Base-by-base conservation (phyloP, 495 filamentous ascomycete genomes). In the Schizothecium vesticola region DNA sequence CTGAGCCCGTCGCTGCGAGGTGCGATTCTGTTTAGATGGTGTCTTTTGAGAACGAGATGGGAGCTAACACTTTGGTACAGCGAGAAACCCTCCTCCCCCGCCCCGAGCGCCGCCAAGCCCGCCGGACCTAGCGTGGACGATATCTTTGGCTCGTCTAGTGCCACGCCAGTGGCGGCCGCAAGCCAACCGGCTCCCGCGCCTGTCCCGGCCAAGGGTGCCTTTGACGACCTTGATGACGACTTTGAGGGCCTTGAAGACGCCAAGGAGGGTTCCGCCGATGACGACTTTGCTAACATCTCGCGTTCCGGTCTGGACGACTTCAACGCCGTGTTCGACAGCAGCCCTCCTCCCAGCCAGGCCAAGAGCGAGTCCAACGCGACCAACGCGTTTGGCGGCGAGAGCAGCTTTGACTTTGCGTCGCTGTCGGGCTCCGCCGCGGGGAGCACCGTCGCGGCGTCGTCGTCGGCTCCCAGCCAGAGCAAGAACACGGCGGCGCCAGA, bases 211-310 rank as follows among this genome's bases (percentile, higher is more conserved):
- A 80, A 82, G 67, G 75, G 78, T 56, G 71, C 86, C 69, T 84
- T 87, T 63, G 87, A 89, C 69, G 91, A 94, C 65, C 93, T 97
- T 71, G 96, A 97, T 59, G 90, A 93, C 56, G 93, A 92, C 51
- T 99, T 99, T 74, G 92, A 79, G 67, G 94, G 92, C 66, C 85
- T 98, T 13, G 87, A 90, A 65, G 93, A 97, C 70, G 92, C 92
- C 22, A 93, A 94, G 69, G 95, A 98, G 75, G 91, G 88, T 12
- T 92, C 93, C n/a, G 91, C 91, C n/a, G 88, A 91, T 70, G 90
- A 92, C 68, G 93, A 95, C 68, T 97, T 96, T 80, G 90, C 83
- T 66, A 85, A 80, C 73, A 80, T 86, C 58, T 86, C 83, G 8
- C 78, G 87, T 67, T 86, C 84, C 9, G 84, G 84, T 9, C 80